Base-by-base conservation (phyloP, 305 asterid species). In the Fraxinus velutina region DNA sequence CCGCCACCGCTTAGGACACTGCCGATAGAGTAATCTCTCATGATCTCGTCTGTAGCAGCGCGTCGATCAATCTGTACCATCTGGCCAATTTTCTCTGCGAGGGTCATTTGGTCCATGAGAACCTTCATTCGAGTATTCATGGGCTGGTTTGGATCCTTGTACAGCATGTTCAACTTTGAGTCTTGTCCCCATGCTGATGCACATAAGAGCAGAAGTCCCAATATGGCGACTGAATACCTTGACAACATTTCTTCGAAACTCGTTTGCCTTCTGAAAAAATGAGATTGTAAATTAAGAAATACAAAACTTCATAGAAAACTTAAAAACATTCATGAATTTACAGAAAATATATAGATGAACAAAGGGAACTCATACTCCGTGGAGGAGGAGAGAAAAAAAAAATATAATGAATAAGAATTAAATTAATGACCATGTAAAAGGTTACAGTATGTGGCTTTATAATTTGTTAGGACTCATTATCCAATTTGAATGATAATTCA, bases 1-100 rank as follows among this genome's bases (percentile, higher is more conserved):
- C 90, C 90, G 4, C 88, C 89, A 21, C 92, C 92, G 17, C 91
- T 89, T 0, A 89, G n/a, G 3, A 89, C 19, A 7, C 89, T 83
- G 2, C 94, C 94, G 62, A 90, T 83, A 0, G 62, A 84, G 17
- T 80, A 85, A 0, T 88, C 83, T 24, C 83, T 78, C 87, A 89
- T 73, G 22, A 89, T 83, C 37, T 89, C 85, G 1, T 42, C 21
- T 8, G 86, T 85, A 1, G 83, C 76, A 8, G 21, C 75, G 2
- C 3, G 30, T 1, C 89, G 36, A 1, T 90, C 94, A 5, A 90
- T 50, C 73, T 90, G 94, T 0, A 80, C 47, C 91, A 90, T 90
- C 34, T 90, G 92, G 0, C 90, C 92, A 0, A 89, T 62, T 39
- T 89, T 91, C 75, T 88, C 92, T 5, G 77, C 83, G 13, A 88